phyloP scores from a whole-genome alignment of 306 rosid genomes.

The Prunus kanzakura region DNA sequence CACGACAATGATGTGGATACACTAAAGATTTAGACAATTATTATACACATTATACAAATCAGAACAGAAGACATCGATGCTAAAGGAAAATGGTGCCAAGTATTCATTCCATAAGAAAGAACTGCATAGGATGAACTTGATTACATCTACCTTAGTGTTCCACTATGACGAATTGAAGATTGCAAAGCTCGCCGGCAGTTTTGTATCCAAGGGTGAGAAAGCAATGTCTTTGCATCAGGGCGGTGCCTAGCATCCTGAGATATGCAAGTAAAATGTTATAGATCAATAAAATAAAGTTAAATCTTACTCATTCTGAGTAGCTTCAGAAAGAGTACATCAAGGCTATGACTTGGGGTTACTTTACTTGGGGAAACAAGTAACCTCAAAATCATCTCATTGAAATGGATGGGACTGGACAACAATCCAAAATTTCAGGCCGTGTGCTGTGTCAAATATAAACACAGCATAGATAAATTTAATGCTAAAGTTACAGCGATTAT shows the following conservation, averaged over 20 bases:
- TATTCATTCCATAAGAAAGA: conserved; percentile 13
- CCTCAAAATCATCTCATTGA: background rate
- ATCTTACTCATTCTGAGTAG: conserved; percentile 2
- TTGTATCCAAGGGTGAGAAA: conserved; percentile 95
- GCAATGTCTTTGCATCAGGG: conserved; percentile 93
- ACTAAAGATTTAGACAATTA: background rate
- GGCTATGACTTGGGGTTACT: background rate
- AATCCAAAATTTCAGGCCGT: background rate
- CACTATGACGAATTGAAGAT: conserved; percentile 94
- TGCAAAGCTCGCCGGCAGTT: conserved; percentile 81
- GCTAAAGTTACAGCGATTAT: background rate
- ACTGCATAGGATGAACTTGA: conserved; percentile 5
- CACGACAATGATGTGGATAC: background rate
- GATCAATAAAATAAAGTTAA: background rate
- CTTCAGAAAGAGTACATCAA: background rate
- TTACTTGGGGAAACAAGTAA: background rate
- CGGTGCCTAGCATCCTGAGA: conserved; percentile 98
- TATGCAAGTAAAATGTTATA: conserved; percentile 25
- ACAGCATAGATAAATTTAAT: no score
- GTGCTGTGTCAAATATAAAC: background rate
- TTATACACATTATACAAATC: background rate
- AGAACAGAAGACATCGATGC: background rate
- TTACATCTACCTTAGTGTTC: conserved; percentile 64
- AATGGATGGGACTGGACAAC: background rate
- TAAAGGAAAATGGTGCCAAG: background rate